These are phyloP conservation scores for Rhynchosporium secalis DNA, from an alignment of 2,329 filamentous ascomycete species.

Conservation along the genomic window DNA sequence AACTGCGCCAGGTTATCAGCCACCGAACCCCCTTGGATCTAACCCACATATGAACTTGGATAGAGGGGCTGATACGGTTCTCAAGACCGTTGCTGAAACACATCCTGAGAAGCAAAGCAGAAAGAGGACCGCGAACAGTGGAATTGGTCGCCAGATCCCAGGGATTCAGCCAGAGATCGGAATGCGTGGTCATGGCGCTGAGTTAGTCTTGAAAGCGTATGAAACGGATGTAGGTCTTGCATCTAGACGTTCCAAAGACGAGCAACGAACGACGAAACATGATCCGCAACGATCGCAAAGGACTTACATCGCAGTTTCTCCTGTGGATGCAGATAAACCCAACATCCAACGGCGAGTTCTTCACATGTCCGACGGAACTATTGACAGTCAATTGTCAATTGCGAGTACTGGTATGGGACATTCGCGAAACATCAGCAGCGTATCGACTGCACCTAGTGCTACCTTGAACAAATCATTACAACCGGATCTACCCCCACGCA, in stretches of 20 bases:
- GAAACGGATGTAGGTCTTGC: slow-evolving; percentile 5
- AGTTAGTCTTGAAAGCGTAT: slow-evolving; percentile 5
- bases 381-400: slow-evolving; percentile 24
- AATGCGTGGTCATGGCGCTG: background rate
- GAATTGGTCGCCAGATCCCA: background rate
- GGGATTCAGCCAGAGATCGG: background rate
- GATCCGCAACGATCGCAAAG: slow-evolving; percentile 16
- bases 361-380: slow-evolving; percentile 30
- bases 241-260: slow-evolving; percentile 3
- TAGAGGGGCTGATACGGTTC: slow-evolving; percentile 33
- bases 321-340: slow-evolving; percentile 12
- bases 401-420: slow-evolving; percentile 14
- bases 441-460: slow-evolving; percentile 28
- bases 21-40: slow-evolving; percentile 8
- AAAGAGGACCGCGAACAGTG: background rate
- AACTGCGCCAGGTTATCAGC: slow-evolving; percentile 10
- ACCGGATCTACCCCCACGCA: slow-evolving; percentile 24
- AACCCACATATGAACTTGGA: slow-evolving; percentile 1
- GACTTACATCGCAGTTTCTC: slow-evolving; percentile 22
- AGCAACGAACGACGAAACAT: background rate
- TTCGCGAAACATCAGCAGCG: slow-evolving; percentile 25
- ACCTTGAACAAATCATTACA: slow-evolving; percentile 13
- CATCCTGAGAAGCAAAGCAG: slow-evolving; percentile 4
- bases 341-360: slow-evolving; percentile 25
- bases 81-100: slow-evolving; percentile 43